phyloP scores from a whole-genome alignment of 164 flowering plant genomes.

The Liriodendron chinense region DNA sequence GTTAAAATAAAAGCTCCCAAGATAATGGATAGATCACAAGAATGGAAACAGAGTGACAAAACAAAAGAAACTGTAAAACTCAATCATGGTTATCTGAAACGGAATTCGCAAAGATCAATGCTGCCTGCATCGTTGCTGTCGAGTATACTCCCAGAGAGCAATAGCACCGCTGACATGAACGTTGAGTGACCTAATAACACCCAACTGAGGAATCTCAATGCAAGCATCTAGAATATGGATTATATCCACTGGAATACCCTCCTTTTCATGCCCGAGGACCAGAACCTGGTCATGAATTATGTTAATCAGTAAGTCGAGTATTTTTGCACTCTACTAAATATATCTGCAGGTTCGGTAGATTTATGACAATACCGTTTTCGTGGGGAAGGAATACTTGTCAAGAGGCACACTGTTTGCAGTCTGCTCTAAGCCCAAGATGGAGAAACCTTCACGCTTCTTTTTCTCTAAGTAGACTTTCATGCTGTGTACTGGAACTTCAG shows the following conservation, averaged over 20 bases:
- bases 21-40: neutral
- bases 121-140: constrained; percentile 63
- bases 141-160: constrained; percentile 95
- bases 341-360: neutral
- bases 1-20: neutral
- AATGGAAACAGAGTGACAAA: neutral
- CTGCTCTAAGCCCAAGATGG: constrained; percentile 94
- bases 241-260: constrained; percentile 95
- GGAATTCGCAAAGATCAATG: neutral
- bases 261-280: constrained; percentile 96
- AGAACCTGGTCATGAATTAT: constrained; percentile 52
- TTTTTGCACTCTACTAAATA: neutral
- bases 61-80: neutral
- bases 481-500: constrained; percentile 78
- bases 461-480: constrained; percentile 69
- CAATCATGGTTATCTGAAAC: neutral
- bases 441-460: constrained; percentile 81
- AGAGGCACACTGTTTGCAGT: constrained; percentile 88
- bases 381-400: constrained; percentile 66
- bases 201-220: constrained; percentile 93
- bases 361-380: constrained; percentile 46
- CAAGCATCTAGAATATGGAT: constrained; percentile 91
- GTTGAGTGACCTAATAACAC: constrained; percentile 91
- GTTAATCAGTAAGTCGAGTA: neutral
- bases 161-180: constrained; percentile 99